These are phyloP conservation scores for Platanthera guangdongensis DNA, from an alignment of 106 monocot species.

Conservation along the genomic window DNA sequence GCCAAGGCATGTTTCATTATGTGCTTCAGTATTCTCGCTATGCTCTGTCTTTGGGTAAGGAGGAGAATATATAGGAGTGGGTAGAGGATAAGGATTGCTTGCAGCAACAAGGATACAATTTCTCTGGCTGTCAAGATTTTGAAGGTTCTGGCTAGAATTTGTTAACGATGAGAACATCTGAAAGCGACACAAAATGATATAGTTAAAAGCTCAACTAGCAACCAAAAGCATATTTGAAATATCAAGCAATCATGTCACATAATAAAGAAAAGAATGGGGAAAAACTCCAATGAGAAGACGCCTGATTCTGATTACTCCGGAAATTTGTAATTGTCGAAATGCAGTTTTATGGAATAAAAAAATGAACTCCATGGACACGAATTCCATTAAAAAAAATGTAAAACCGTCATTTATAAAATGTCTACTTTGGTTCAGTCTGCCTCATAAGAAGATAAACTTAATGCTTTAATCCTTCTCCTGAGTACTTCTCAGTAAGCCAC, in stretches of 20 bases:
- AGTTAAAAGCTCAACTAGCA: background rate
- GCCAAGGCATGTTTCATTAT: constrained; percentile 47
- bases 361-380: background rate
- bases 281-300: background rate
- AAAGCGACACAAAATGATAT: constrained; percentile 3
- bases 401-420: background rate
- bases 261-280: background rate
- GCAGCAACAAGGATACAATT: constrained; percentile 91
- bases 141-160: constrained; percentile 42
- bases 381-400: background rate
- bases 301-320: background rate
- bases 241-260: background rate
- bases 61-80: constrained; percentile 66
- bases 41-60: constrained; percentile 27
- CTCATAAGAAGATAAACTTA: too few species aligned
- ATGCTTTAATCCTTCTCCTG: too few species aligned
- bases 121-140: constrained; percentile 62
- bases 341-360: background rate
- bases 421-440: too few species aligned
- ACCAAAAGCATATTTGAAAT: constrained; percentile 2
- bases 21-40: constrained; percentile 35
- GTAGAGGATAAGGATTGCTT: constrained; percentile 85
- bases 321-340: background rate
- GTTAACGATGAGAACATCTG: constrained; percentile 48
- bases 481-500: too few species aligned